phyloP scores from a whole-genome alignment of 345 rosid species.

The Odontarrhena argentea region DNA sequence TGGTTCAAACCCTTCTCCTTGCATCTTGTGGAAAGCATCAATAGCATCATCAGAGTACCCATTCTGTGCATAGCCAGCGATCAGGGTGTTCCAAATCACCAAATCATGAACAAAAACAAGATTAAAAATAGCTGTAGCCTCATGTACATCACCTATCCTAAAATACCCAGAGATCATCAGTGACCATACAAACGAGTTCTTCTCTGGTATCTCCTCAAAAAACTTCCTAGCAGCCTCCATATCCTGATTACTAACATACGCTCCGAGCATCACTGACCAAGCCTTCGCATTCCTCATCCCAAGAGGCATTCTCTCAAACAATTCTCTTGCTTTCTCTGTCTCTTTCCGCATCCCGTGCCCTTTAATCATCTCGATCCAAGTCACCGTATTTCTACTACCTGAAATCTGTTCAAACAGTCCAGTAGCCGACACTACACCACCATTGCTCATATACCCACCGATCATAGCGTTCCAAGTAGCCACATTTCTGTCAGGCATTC shows the following conservation, averaged over 20 bases:
- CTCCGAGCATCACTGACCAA: constrained; percentile 80
- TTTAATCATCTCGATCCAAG: constrained; percentile 76
- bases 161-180: constrained; percentile 79
- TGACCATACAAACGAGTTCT: constrained; percentile 74
- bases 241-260: constrained; percentile 53
- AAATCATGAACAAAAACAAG: constrained; percentile 50
- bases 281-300: constrained; percentile 62
- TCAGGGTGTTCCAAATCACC: constrained; percentile 75
- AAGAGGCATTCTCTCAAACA: constrained; percentile 60
- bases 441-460: constrained; percentile 56
- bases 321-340: constrained; percentile 51
- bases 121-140: constrained; percentile 57
- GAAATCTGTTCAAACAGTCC: constrained; percentile 52
- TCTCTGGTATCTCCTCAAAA: constrained; percentile 65
- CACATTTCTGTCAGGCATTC: constrained; percentile 64
- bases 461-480: constrained; percentile 79
- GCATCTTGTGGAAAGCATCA: constrained; percentile 57
- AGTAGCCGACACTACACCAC: constrained; percentile 47
- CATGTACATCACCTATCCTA: constrained; percentile 55
- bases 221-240: constrained; percentile 58
- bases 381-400: constrained; percentile 45
- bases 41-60: constrained; percentile 60
- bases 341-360: constrained; percentile 63
- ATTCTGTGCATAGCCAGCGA: constrained; percentile 68
- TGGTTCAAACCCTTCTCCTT: constrained; percentile 56